Evolutionary conservation across 1,284 basidiomycete species (phyloP).

Genomic region (Stygiomarasmius scandens): DNA sequence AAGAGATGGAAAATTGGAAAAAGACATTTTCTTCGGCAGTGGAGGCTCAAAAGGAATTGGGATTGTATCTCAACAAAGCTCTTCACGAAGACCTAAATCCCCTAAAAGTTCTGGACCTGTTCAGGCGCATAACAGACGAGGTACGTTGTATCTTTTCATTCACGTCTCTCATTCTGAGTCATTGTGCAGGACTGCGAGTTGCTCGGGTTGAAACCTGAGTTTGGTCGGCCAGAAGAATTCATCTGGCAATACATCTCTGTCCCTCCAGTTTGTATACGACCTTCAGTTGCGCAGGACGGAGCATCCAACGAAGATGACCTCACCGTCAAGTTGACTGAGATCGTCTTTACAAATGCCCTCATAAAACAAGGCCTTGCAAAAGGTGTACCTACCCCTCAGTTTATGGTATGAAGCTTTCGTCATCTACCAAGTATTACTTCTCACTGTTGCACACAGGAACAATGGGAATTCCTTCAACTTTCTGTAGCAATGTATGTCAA

Average conservation of each 20-base stretch:
- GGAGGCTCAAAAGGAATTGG: conserved; percentile 87
- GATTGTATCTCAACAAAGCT: conserved; percentile 85
- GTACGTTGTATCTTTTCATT: conserved; percentile 42
- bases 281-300: conserved; percentile 95
- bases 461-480: conserved; percentile 98
- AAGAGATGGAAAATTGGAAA: conserved; percentile 89
- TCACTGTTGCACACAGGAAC: conserved; percentile 61
- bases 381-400: conserved; percentile 85
- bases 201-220: conserved; percentile 86
- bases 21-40: conserved; percentile 83
- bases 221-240: conserved; percentile 95
- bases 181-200: conserved; percentile 85
- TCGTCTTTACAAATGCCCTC: conserved; percentile 92
- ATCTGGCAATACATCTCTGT: conserved; percentile 99
- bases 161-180: not conserved
- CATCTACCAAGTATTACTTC: conserved; percentile 15
- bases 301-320: conserved; percentile 99
- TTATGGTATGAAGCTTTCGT: conserved; percentile 66
- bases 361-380: conserved; percentile 91
- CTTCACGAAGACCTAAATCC: conserved; percentile 95
- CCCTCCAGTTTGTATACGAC: conserved; percentile 96
- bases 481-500: conserved; percentile 99
- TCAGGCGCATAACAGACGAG: conserved; percentile 88
- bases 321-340: conserved; percentile 97
- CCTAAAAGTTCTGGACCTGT: conserved; percentile 91